Evolutionary conservation across 2,329 filamentous ascomycete genomes (phyloP), one percentile per base, ranked within the genome.

Genomic region (Aspergillus pseudoglaucus): DNA sequence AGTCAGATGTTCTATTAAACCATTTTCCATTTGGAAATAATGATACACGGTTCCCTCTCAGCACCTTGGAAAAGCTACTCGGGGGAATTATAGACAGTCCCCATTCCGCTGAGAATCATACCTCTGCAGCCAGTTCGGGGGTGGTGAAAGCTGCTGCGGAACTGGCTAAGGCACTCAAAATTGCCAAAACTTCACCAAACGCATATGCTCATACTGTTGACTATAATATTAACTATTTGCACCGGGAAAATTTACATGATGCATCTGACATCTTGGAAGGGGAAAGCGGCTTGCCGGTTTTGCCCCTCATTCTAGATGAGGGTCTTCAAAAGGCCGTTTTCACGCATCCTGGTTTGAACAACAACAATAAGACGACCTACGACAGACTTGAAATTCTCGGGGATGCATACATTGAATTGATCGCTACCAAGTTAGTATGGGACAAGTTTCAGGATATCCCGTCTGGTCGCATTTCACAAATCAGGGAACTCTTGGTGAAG

Each of bases 351-450:
- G 82, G 80, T 1, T 61, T 73, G 40, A 57, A 59, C 46, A 60
- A 54, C 33, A 48, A 59, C 42, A 45, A 47, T 30, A 48, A 51
- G 33, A 44, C 49, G 39, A 78, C 75, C 59, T 96, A 96, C 66
- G 90, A 96, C 60, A 80, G 82, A 15, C 80, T 96, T 6, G 91
- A 97, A 67, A 90, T 91, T 71, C 76, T 95, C 6, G 91, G 91
- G 6, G 91, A 97, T 64, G 85, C 88, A 17, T 91, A 91, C 58
- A 74, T 95, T 45, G 87, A 94, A 60, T 70, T 90, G 45, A 82
- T 90, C 42, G 81, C 90, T 5, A 84, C 87, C 0, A 79, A 82
- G 15, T 76, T 94, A 45, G 86, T 97, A 50, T 88, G 82, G 66
- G 74, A 82, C 49, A 87, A 81, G 7, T 93, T 90, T 59, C 76